These are phyloP conservation scores for Echinosophora koreensis DNA, from an alignment of 306 rosid genomes.

Conservation along the genomic window DNA sequence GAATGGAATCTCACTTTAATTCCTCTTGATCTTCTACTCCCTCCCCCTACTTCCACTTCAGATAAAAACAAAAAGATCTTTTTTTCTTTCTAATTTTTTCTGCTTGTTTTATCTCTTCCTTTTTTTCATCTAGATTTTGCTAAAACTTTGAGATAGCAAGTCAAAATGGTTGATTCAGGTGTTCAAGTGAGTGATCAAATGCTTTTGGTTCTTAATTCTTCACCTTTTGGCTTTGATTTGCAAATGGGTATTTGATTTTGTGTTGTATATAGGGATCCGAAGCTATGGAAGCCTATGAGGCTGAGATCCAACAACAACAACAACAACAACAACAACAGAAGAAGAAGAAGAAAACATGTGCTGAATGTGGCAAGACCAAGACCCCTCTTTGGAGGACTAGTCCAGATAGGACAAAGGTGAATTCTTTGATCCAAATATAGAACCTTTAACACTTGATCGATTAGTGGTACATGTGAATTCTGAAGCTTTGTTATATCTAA, in stretches of 20 bases:
- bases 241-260: too few species aligned
- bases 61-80: neutral
- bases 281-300: conserved; percentile 50
- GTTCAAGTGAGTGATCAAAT: conserved; percentile 67
- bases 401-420: conserved; percentile 92
- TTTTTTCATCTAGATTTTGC: too few species aligned
- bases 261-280: conserved; percentile 72
- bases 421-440: neutral
- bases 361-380: conserved; percentile 89
- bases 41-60: neutral
- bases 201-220: neutral
- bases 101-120: too few species aligned
- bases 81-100: neutral
- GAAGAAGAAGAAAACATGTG: conserved; percentile 71
- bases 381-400: conserved; percentile 98
- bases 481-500: neutral
- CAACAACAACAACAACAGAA: too few species aligned
- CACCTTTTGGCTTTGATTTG: neutral
- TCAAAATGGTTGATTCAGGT: conserved; percentile 69
- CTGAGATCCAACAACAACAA: conserved; percentile 15
- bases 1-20: neutral
- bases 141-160: neutral
- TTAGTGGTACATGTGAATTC: neutral
- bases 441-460: neutral
- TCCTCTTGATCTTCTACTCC: neutral